These are phyloP conservation scores for Colletotrichum caudatum DNA, from an alignment of 2,329 filamentous ascomycete species.

Conservation along the genomic window DNA sequence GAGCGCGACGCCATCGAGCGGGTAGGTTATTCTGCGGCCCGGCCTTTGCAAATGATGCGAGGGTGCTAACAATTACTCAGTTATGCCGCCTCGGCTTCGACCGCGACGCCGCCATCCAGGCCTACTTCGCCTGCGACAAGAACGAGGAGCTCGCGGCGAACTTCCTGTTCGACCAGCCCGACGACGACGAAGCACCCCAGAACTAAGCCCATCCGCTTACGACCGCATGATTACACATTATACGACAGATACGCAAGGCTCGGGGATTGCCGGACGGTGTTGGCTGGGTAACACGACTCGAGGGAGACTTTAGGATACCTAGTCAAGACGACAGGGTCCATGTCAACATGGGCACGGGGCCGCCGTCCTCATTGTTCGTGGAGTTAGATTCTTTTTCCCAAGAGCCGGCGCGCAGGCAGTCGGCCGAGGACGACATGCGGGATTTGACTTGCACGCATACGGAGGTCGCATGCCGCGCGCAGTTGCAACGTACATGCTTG, in stretches of 20 bases:
- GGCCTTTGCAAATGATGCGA: conserved; percentile 19
- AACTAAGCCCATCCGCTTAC: conserved; percentile 51
- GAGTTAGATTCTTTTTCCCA: conserved; percentile 26
- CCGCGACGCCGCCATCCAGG: conserved; percentile 93
- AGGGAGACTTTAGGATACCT: conserved; percentile 15
- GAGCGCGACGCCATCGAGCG: conserved; percentile 97
- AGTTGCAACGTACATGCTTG: conserved; percentile 30
- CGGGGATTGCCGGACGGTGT: conserved; percentile 36
- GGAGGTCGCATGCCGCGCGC: conserved; percentile 22
- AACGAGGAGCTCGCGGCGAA: conserved; percentile 99
- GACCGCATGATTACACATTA: conserved; percentile 37
- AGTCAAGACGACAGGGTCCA: conserved; percentile 17
- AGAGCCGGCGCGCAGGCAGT: conserved; percentile 21
- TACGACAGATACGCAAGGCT: conserved; percentile 40
- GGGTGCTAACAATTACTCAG: conserved; percentile 56
- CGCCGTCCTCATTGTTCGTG: conserved; percentile 13
- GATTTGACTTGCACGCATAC: conserved; percentile 17
- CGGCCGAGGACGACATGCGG: conserved; percentile 23
- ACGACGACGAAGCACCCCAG: conserved; percentile 75
- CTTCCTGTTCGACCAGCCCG: conserved; percentile 97
- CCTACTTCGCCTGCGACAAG: conserved; percentile 99
- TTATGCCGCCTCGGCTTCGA: conserved; percentile 94
- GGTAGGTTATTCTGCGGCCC: conserved; percentile 62
- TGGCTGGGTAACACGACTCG: conserved; percentile 28
- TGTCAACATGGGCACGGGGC: conserved; percentile 1